phyloP scores from a whole-genome alignment of 1,284 basidiomycete genomes.

The Singerocomus rubriflavus region DNA sequence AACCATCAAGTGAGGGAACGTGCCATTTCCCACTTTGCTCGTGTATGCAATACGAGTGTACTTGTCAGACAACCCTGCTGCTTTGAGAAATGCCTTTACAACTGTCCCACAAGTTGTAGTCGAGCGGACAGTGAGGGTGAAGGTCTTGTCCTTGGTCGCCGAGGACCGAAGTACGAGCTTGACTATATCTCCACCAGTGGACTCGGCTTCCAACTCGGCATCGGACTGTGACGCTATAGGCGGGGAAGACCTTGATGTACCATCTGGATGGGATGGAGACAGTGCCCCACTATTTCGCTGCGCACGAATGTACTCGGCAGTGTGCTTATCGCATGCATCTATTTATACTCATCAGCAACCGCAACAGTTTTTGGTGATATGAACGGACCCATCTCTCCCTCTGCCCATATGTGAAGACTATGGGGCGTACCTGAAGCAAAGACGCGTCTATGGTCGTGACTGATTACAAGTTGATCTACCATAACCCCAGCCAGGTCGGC shows the following conservation, averaged over 20 bases:
- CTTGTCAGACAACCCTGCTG: slow-evolving; percentile 52
- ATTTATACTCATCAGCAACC: slow-evolving; percentile 12
- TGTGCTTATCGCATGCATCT: slow-evolving; percentile 64
- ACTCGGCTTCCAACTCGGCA: slow-evolving; percentile 39
- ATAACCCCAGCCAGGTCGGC: slow-evolving; percentile 57
- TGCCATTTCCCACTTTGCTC: slow-evolving; percentile 22
- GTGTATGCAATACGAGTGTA: slow-evolving; percentile 41
- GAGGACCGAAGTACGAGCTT: slow-evolving; percentile 62
- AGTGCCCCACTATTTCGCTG: slow-evolving; percentile 33
- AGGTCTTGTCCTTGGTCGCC: slow-evolving; percentile 43
- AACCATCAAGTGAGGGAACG: slow-evolving; percentile 49
- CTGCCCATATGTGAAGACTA: slow-evolving; percentile 61
- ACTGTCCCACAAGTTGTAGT: slow-evolving; percentile 73
- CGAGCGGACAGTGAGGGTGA: slow-evolving; percentile 64
- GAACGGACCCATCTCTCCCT: slow-evolving; percentile 59
- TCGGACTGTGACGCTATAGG: slow-evolving; percentile 30
- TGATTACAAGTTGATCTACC: slow-evolving; percentile 52
- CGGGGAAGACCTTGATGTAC: slow-evolving; percentile 6
- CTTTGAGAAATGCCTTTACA: slow-evolving; percentile 66
- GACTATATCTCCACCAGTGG: slow-evolving; percentile 50
- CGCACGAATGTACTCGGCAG: slow-evolving; percentile 58
- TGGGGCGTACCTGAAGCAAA: slow-evolving; percentile 65
- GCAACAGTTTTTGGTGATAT: not conserved
- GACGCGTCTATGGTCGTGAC: slow-evolving; percentile 54
- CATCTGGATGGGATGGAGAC: slow-evolving; percentile 24